These are phyloP conservation scores for Theileria luwenshuni DNA, from an alignment of 169 alveolate species.

Conservation along the genomic window DNA sequence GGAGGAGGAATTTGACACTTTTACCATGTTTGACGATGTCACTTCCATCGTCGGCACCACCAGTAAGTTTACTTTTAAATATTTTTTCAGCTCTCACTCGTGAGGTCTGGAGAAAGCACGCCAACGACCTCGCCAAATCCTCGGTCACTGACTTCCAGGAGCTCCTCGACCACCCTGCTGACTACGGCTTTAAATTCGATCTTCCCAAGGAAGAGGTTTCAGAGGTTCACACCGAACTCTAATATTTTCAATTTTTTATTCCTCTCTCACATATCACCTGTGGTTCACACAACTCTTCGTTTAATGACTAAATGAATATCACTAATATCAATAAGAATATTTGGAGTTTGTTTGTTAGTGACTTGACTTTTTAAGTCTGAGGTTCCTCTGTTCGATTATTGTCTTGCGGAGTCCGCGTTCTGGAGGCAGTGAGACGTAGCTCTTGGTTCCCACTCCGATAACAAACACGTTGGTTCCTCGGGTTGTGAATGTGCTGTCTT, in stretches of 20 bases:
- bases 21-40: constrained; percentile 65
- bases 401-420: constrained; percentile 90
- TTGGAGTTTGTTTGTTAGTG: constrained; percentile 35
- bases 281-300: not conserved
- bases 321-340: not conserved
- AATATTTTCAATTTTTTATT: not conserved
- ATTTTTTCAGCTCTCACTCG: constrained; percentile 37
- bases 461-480: constrained; percentile 94
- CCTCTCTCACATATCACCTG: not conserved
- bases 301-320: not conserved
- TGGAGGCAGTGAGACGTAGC: constrained; percentile 92
- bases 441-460: constrained; percentile 93
- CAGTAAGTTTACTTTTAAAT: constrained; percentile 5
- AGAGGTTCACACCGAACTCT: constrained; percentile 18
- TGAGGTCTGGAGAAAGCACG: constrained; percentile 74
- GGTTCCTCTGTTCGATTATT: constrained; percentile 88
- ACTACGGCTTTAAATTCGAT: constrained; percentile 62
- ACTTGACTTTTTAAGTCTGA: constrained; percentile 71
- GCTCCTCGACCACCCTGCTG: constrained; percentile 70
- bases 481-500: constrained; percentile 94
- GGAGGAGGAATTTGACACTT: constrained; percentile 63
- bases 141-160: constrained; percentile 79
- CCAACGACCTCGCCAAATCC: constrained; percentile 67
- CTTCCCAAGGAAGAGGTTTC: not conserved
- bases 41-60: constrained; percentile 60